Conservation (phyloP, 441 rosid species). For the Pelargonium citronellum region DNA sequence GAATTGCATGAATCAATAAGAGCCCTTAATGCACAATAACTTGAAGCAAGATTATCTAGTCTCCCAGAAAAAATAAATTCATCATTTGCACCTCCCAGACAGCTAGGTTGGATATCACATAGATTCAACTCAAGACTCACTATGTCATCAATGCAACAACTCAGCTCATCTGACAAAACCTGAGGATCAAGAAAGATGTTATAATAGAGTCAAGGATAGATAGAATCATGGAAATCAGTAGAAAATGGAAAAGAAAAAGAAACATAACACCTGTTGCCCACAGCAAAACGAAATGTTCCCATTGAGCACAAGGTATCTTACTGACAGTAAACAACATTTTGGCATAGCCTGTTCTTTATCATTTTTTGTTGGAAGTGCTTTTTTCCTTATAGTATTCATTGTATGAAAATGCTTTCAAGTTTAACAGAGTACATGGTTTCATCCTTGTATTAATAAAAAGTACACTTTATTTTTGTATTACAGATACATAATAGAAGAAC, state of each 20-base stretch:
- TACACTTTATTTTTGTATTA: neutral
- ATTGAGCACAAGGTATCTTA: neutral
- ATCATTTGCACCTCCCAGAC: conserved; percentile 86
- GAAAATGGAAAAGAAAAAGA: conserved; percentile 1
- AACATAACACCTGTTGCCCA: conserved; percentile 6
- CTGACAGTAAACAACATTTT: conserved; percentile 11
- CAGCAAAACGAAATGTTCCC: conserved; percentile 3
- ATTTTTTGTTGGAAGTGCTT: neutral
- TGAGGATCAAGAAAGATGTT: conserved; percentile 26
- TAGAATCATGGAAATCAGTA: neutral
- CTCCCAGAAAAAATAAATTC: conserved; percentile 95
- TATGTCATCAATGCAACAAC: conserved; percentile 58
- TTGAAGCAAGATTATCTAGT: conserved; percentile 87
- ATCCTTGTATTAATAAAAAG: conserved; percentile 1
- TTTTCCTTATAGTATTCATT: neutral
- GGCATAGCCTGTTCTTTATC: neutral
- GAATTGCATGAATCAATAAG: conserved; percentile 67
- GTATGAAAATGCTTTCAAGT: neutral
- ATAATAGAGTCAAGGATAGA: neutral
- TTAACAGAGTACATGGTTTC: neutral
- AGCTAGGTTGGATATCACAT: conserved; percentile 92
- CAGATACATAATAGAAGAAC: conserved; percentile 11
- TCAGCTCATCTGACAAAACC: conserved; percentile 67
- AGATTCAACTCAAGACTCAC: conserved; percentile 76
- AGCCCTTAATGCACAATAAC: conserved; percentile 83